phyloP scores from a whole-genome alignment of 2,329 filamentous ascomycete species.

The Stachybotrys echinatus region DNA sequence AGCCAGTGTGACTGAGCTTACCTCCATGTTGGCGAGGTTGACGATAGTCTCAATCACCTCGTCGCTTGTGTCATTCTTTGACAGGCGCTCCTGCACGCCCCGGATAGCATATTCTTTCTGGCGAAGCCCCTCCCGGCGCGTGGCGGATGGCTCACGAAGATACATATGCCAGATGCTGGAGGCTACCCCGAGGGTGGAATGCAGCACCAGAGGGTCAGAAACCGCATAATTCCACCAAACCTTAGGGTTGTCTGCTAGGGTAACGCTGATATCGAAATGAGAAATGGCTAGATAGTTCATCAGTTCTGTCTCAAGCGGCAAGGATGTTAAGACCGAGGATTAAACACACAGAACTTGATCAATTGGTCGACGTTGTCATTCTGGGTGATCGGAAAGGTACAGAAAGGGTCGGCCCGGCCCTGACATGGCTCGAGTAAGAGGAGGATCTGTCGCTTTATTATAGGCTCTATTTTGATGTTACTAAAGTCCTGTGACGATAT shows the following conservation, averaged over 20 bases:
- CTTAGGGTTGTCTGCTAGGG: slow-evolving; percentile 8
- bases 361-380: slow-evolving; percentile 7
- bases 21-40: slow-evolving; percentile 10
- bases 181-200: slow-evolving; percentile 9
- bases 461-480: not conserved
- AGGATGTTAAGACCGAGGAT: not conserved
- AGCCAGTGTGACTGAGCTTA: not conserved
- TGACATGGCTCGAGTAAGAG: slow-evolving; percentile 3
- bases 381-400: slow-evolving; percentile 7
- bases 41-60: slow-evolving; percentile 8
- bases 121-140: slow-evolving; percentile 5
- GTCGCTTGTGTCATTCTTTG: slow-evolving; percentile 2
- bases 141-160: slow-evolving; percentile 1
- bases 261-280: slow-evolving; percentile 8
- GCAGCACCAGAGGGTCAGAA: slow-evolving; percentile 10
- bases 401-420: slow-evolving; percentile 7
- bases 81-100: slow-evolving; percentile 5
- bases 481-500: too few species aligned
- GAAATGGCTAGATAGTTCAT: slow-evolving; percentile 7
- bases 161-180: slow-evolving; percentile 7
- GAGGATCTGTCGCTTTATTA: not conserved
- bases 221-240: slow-evolving; percentile 11
- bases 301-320: not conserved
- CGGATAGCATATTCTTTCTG: slow-evolving; percentile 7
- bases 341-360: slow-evolving; percentile 10